Conservation (phyloP, 2,329 filamentous ascomycete genomes). For the Ophioceras dolichostomum region DNA sequence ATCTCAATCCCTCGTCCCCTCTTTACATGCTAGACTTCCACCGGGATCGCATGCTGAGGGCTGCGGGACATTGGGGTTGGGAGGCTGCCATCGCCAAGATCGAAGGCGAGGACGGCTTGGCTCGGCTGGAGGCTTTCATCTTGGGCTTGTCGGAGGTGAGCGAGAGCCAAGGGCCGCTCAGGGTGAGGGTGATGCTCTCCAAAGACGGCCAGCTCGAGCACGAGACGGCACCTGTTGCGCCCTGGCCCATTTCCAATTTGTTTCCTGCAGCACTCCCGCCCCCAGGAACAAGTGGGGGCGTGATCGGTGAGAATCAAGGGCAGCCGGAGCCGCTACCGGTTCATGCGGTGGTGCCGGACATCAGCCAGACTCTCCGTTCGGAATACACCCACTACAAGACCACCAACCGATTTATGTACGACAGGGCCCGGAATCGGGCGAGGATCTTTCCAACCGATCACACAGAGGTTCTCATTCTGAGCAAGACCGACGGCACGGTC, state of each 20-base stretch:
- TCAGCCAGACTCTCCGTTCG: slow-evolving; percentile 26
- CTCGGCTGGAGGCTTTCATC: slow-evolving; percentile 26
- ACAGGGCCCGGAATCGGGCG: slow-evolving; percentile 51
- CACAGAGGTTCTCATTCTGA: slow-evolving; percentile 67
- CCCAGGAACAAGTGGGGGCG: too few relatives aligned
- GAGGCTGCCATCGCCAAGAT: slow-evolving; percentile 28
- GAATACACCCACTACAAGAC: slow-evolving; percentile 83
- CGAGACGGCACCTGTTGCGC: slow-evolving; percentile 21
- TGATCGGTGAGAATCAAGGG: too few relatives aligned
- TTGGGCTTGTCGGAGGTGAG: slow-evolving; percentile 10
- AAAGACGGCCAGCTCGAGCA: slow-evolving; percentile 32
- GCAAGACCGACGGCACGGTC: slow-evolving; percentile 43
- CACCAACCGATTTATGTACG: slow-evolving; percentile 60
- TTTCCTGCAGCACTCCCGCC: slow-evolving; percentile 44
- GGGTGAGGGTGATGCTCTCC: slow-evolving; percentile 43
- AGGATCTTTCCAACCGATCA: slow-evolving; percentile 39
- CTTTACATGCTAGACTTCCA: slow-evolving; percentile 76
- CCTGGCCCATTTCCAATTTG: slow-evolving; percentile 35
- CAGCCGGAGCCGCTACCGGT: too few relatives aligned
- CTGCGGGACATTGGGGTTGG: slow-evolving; percentile 46
- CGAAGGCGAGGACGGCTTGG: slow-evolving; percentile 31
- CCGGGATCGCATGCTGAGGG: slow-evolving; percentile 61
- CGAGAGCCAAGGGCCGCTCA: slow-evolving; percentile 22
- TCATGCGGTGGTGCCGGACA: slow-evolving; percentile 34
- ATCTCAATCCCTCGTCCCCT: slow-evolving; percentile 37